Evolutionary conservation across 768 basidiomycete species (phyloP).

Genomic region (Boletus sp.): DNA sequence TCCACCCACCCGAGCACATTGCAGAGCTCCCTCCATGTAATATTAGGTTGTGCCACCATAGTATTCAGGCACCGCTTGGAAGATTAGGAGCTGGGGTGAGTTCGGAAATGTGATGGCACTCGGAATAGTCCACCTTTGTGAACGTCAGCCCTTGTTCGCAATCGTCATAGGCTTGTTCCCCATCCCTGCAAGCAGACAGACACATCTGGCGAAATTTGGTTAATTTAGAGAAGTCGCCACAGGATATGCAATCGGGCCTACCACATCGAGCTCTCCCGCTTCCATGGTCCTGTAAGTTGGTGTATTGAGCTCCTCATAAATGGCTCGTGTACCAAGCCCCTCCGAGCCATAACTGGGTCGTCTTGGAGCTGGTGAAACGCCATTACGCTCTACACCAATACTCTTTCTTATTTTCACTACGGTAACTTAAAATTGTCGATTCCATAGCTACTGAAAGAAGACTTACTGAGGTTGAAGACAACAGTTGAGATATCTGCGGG

Average conservation of each 20-base stretch:
- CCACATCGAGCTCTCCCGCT: slow-evolving; percentile 18
- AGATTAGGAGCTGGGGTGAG: background rate
- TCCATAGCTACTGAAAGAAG: background rate
- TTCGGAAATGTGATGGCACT: background rate
- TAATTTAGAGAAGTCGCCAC: background rate
- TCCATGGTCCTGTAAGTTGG: slow-evolving; percentile 4
- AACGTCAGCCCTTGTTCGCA: slow-evolving; percentile 16
- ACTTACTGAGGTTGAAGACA: slow-evolving; percentile 10
- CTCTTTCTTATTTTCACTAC: slow-evolving; percentile 10
- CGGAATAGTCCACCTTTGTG: slow-evolving; percentile 17
- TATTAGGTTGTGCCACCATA: background rate
- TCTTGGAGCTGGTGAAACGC: background rate
- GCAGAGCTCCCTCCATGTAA: slow-evolving; percentile 23
- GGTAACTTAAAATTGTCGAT: background rate
- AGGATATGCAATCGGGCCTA: background rate
- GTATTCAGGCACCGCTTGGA: slow-evolving; percentile 21
- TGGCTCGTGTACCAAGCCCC: too few species aligned
- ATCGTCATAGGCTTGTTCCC: slow-evolving; percentile 24
- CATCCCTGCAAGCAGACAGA: slow-evolving; percentile 26
- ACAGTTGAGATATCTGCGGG: slow-evolving; percentile 5
- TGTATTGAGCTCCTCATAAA: too few species aligned
- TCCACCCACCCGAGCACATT: slow-evolving; percentile 12
- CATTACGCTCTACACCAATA: background rate
- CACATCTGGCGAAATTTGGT: slow-evolving; percentile 16
- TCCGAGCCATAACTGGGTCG: slow-evolving; percentile 11